These are phyloP conservation scores for Gaeumannomyces tritici DNA, from an alignment of 2,329 filamentous ascomycete genomes.

Conservation along the genomic window DNA sequence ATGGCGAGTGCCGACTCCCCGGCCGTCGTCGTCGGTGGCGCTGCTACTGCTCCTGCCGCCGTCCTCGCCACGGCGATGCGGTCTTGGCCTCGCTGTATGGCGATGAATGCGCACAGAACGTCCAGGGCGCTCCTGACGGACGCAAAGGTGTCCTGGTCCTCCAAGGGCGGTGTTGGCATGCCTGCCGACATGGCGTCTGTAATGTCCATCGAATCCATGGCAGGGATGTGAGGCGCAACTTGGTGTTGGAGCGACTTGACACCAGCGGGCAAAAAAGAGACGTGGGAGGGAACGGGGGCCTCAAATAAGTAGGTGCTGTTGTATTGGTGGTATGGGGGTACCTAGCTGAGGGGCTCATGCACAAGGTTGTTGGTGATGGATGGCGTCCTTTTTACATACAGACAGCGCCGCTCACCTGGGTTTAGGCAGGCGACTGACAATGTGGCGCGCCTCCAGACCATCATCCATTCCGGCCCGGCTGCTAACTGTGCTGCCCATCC, in stretches of 20 bases:
- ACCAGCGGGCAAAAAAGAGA: not conserved
- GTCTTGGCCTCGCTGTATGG: not conserved
- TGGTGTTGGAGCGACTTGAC: not conserved
- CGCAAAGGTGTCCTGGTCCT: not conserved
- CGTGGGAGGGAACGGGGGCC: not conserved
- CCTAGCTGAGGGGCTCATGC: not conserved
- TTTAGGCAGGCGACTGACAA: not conserved
- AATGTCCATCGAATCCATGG: too few relatives aligned
- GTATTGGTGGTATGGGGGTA: not conserved
- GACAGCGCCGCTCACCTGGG: not conserved
- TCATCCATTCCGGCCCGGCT: not conserved
- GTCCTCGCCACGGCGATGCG: not conserved
- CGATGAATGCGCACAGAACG: not conserved
- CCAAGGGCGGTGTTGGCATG: not conserved
- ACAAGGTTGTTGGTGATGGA: not conserved
- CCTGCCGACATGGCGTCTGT: not conserved
- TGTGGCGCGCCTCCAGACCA: not conserved
- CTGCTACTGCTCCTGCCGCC: not conserved
- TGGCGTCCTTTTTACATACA: not conserved
- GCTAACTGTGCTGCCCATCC: not conserved
- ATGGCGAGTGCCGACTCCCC: too few relatives aligned
- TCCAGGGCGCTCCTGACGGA: not conserved
- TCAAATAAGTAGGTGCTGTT: not conserved
- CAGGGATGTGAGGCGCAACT: not conserved
- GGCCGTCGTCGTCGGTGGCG: too few relatives aligned